Base-by-base conservation (phyloP, 1,139 yeast species). In the Saccharomycopsis phalli region DNA sequence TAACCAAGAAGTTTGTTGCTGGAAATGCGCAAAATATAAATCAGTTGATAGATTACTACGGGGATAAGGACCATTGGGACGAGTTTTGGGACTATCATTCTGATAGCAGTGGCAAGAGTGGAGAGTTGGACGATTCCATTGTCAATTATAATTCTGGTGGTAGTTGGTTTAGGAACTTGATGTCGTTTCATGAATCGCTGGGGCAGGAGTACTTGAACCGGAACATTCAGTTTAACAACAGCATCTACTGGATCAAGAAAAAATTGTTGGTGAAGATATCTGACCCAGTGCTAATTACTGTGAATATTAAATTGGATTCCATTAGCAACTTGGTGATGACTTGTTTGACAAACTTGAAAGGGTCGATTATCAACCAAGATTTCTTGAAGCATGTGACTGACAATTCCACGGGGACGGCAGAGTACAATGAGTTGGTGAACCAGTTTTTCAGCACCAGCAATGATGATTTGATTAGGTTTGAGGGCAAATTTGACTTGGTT, bases 211-310 rank as follows among this genome's bases (percentile, higher is more conserved):
- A 42, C 27, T 26, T 44, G 14, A 44, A 44, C 28, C 22, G 40
- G 21, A 44, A 44, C 28, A 31, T 44, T 10, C 40, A 39, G 35
- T 44, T 44, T 21, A 44, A 44, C 27, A 28, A 36, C 20, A 31
- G 33, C 2, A 40, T 44, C 4, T 41, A 34, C 17, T 44, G 47
- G 47, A 36, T 44, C 1, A 25, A 31, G 4, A 42, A 42, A 20
- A 41, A 38, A 17, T 20, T 41, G 4, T 41, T 42, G 21, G 40
- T 44, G n/a, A 44, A 42, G 25, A 42, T 44, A 7, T 16, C 33
- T 17, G 47, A 44, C 14, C 47, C 47, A 10, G 41, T 44, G 13
- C 31, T 44, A 28, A 38, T 44, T 8, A 44, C 39, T 13, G 37
- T 41, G 3, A 44, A 38, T 23, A 44, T 44, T 18, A 44, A 44